A percentile compares a stretch with the other conserved stretches of the same genome.
phyloP scores from a whole-genome alignment of 768 basidiomycete genomes.

The Hygrophorus pudorinus region DNA sequence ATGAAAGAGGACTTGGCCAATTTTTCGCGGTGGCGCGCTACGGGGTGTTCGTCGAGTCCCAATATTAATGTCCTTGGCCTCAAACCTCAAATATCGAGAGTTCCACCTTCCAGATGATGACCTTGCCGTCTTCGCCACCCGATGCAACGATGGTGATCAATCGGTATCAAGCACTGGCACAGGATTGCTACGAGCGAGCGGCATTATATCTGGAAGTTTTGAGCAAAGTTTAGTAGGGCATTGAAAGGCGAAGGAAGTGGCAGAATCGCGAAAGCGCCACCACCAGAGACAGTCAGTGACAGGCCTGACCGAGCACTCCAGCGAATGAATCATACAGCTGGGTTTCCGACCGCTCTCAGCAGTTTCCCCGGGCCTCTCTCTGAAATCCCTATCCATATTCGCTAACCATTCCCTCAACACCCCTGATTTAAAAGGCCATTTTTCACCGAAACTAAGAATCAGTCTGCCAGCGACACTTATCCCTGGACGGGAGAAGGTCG shows the following conservation, averaged over 20 bases:
- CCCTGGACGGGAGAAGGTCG: too few relatives aligned
- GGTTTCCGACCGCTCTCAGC: too few relatives aligned
- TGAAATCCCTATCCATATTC: too few relatives aligned
- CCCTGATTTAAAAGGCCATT: too few relatives aligned
- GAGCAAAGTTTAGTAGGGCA: conserved; percentile 43
- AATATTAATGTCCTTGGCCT: conserved; percentile 57
- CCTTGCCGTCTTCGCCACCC: conserved; percentile 89
- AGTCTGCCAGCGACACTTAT: too few relatives aligned
- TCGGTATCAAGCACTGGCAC: conserved; percentile 88
- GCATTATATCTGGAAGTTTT: conserved; percentile 84
- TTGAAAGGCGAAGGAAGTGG: conserved; percentile 72
- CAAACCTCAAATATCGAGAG: conserved; percentile 65
- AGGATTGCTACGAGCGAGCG: conserved; percentile 81
- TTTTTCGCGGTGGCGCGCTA: conserved; percentile 73
- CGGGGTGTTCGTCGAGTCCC: conserved; percentile 78
- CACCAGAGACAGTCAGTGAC: conserved; percentile 81
- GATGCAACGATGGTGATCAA: conserved; percentile 91
- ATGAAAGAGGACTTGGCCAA: conserved; percentile 92
- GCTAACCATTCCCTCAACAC: too few relatives aligned
- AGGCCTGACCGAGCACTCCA: too few relatives aligned
- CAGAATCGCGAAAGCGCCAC: conserved; percentile 90
- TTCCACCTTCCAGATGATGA: conserved; percentile 84
- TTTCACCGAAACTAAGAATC: too few relatives aligned
- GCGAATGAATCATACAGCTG: too few relatives aligned
- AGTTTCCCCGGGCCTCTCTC: too few relatives aligned